A percentile compares a stretch with the other conserved stretches of the same genome.
These are phyloP conservation scores for Tetrapisispora taiwanensis DNA, from an alignment of 805 yeast genomes.

Conservation along the genomic window DNA sequence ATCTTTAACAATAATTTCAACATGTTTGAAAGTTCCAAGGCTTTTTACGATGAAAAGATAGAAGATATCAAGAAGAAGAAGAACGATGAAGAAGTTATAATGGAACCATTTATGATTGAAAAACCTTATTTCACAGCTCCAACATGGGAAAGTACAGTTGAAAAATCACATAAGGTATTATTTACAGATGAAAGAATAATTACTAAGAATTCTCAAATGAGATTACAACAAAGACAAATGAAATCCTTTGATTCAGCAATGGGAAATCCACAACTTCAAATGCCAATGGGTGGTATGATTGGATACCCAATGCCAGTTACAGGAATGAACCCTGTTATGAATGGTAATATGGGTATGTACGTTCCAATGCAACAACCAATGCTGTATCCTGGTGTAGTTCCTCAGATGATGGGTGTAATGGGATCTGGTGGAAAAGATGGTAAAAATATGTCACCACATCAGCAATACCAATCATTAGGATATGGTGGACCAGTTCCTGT, in stretches of 20 bases:
- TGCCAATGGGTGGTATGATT: constrained; percentile 25
- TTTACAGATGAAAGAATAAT: constrained; percentile 36
- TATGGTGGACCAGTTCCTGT: constrained; percentile 16
- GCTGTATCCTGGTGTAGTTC: constrained; percentile 25
- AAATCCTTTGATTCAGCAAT: constrained; percentile 11
- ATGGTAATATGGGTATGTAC: constrained; percentile 23
- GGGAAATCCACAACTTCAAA: constrained; percentile 19
- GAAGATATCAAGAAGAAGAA: constrained; percentile 11
- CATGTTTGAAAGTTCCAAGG: constrained; percentile 40
- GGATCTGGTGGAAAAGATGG: constrained; percentile 11
- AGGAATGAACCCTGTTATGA: constrained; percentile 19
- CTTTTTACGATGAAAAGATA: constrained; percentile 25
- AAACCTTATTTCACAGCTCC: constrained; percentile 67
- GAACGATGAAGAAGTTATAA: constrained; percentile 7
- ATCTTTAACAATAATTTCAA: constrained; percentile 39
- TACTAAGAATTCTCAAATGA: constrained; percentile 22
- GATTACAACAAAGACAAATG: constrained; percentile 27
- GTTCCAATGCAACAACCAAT: constrained; percentile 29
- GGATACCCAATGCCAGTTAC: constrained; percentile 21
- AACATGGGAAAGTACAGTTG: constrained; percentile 58
- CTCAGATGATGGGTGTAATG: constrained; percentile 25
- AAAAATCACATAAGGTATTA: constrained; percentile 43
- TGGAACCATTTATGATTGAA: constrained; percentile 38
- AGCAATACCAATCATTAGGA: constrained; percentile 20
- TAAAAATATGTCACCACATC: constrained; percentile 19